Conservation (phyloP, 2,329 filamentous ascomycete species). For the Fusarium concolor region DNA sequence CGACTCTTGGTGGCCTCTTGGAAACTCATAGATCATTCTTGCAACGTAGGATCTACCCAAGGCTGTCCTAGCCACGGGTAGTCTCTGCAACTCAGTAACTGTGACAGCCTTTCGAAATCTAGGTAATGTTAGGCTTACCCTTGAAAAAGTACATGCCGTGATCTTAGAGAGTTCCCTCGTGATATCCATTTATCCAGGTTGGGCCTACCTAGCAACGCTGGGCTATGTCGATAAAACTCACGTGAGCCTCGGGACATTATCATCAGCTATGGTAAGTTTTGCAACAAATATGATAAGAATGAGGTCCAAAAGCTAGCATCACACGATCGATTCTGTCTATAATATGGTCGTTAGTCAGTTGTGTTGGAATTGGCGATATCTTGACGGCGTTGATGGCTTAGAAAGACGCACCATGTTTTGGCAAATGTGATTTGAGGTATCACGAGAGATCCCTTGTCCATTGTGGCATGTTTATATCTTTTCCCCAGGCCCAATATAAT, state of each 20-base stretch:
- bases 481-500: too few relatives aligned
- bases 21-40: conserved; percentile 2
- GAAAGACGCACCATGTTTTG: neutral
- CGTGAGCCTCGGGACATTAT: neutral
- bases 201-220: neutral
- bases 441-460: too few relatives aligned
- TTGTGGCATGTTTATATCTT: too few relatives aligned
- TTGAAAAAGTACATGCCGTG: too few relatives aligned
- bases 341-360: neutral
- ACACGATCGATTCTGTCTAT: neutral
- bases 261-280: neutral
- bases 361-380: neutral
- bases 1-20: conserved; percentile 8
- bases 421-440: neutral
- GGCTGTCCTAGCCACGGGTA: neutral
- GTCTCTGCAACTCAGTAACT: neutral
- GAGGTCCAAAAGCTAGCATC: neutral
- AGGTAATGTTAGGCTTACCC: neutral
- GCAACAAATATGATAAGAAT: neutral
- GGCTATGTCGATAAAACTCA: neutral
- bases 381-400: neutral
- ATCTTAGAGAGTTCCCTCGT: neutral
- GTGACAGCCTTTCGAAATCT: too few relatives aligned
- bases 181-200: neutral
- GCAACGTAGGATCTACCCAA: neutral